These are phyloP conservation scores for Groenewaldozyma sp. DNA, from an alignment of 1,139 yeast genomes.

Conservation along the genomic window DNA sequence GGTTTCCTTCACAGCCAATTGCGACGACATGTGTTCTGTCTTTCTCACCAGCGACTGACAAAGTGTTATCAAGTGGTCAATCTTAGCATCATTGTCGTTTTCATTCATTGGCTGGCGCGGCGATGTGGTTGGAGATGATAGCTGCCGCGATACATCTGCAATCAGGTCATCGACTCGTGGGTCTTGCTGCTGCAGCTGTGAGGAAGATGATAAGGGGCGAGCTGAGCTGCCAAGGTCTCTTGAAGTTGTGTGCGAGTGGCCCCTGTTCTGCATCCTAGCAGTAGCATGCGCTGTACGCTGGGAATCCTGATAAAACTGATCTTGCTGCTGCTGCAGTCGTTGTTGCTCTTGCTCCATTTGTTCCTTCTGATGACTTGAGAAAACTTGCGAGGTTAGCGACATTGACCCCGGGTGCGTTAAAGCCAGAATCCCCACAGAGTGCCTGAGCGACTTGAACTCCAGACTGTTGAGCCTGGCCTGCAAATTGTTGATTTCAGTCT, in stretches of 20 bases:
- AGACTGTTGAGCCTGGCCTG: constrained; percentile 16
- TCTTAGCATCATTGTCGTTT: constrained; percentile 9
- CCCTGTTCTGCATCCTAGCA: constrained; percentile 8
- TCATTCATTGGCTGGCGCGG: constrained; percentile 7
- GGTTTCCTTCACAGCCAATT: not conserved
- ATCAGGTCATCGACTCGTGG: constrained; percentile 8
- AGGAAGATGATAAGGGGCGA: constrained; percentile 4
- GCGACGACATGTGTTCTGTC: not conserved
- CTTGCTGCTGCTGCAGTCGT: not conserved
- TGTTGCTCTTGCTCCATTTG: not conserved
- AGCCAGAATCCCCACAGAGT: constrained; percentile 28
- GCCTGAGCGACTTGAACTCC: constrained; percentile 22
- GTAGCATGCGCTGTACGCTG: constrained; percentile 7
- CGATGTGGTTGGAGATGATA: constrained; percentile 8
- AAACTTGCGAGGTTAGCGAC: constrained; percentile 14
- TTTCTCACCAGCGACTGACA: constrained; percentile 5
- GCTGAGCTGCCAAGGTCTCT: not conserved
- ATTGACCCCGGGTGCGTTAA: constrained; percentile 21
- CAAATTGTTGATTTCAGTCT: constrained; percentile 18
- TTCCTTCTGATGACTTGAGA: constrained; percentile 3
- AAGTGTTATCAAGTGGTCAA: constrained; percentile 7
- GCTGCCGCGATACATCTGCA: constrained; percentile 5
- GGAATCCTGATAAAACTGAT: too few relatives aligned
- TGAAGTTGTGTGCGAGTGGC: not conserved
- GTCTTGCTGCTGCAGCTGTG: constrained; percentile 4